A percentile compares a stretch with the other conserved stretches of the same genome.
Conservation (phyloP, 1,284 basidiomycete species). For the Paramarasmius palmivorus region DNA sequence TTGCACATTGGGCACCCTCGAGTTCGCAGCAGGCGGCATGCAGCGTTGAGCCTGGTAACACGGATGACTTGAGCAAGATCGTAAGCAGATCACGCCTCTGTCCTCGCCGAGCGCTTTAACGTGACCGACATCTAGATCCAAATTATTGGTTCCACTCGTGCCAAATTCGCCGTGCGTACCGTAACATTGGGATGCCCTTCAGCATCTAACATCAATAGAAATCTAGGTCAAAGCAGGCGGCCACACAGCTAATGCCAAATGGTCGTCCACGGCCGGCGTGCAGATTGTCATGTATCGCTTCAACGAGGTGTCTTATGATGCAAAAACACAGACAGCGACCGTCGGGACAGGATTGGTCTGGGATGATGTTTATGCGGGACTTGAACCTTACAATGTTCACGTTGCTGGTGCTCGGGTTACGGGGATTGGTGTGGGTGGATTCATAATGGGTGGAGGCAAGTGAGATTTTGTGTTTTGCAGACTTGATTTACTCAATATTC, state of each 20-base stretch:
- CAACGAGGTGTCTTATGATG: slow-evolving; percentile 42
- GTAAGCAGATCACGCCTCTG: slow-evolving; percentile 30
- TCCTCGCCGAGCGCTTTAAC: background rate
- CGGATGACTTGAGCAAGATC: slow-evolving; percentile 44
- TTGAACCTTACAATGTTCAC: slow-evolving; percentile 44
- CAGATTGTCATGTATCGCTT: slow-evolving; percentile 57
- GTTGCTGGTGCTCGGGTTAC: slow-evolving; percentile 54
- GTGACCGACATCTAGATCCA: slow-evolving; percentile 32
- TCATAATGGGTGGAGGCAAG: slow-evolving; percentile 55
- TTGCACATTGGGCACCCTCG: slow-evolving; percentile 46
- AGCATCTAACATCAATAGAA: background rate
- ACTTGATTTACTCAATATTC: background rate
- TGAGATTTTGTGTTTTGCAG: background rate
- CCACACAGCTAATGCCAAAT: slow-evolving; percentile 48
- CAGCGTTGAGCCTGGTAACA: slow-evolving; percentile 50
- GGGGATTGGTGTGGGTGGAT: slow-evolving; percentile 60
- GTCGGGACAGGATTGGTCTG: slow-evolving; percentile 56
- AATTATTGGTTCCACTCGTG: slow-evolving; percentile 41
- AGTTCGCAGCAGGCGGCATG: slow-evolving; percentile 43
- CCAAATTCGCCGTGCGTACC: slow-evolving; percentile 42
- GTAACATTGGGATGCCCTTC: background rate
- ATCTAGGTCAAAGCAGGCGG: slow-evolving; percentile 55
- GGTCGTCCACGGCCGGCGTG: slow-evolving; percentile 55
- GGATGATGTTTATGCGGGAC: slow-evolving; percentile 55
- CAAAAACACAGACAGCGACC: slow-evolving; percentile 35